Evolutionary conservation across 2,329 filamentous ascomycete genomes (phyloP), one percentile per base, ranked within the genome.

Genomic region (Arthrobotrys megalospora): DNA sequence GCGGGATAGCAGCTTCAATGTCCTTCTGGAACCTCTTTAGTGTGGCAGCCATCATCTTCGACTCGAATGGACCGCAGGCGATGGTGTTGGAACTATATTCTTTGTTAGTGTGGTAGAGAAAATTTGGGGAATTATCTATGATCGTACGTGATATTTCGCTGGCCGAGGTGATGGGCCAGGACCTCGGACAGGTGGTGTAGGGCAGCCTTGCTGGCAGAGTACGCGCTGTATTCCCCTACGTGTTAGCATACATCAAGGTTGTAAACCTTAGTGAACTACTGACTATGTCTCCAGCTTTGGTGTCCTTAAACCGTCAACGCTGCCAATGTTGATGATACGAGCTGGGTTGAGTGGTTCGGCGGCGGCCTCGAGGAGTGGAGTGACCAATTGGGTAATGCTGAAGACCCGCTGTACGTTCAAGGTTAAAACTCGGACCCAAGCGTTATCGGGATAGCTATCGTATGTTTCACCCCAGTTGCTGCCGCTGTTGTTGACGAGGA

Each of bases 21-120:
- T 83, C 83, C 3, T 89, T 88, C 58, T 87, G 86, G 73, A 87
- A 87, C 36, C 90, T 86, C 70, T 88, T 85, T 81, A 91, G 87
- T 84, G 91, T 92, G 0, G 89, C 87, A 45, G 90, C 91, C 91
- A 92, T 93, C 88, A 92, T 91, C 82, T 90, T 91, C 16, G 90
- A 91, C 80, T 90, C 86, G 78, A 91, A 92, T 2, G 91, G 91
- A 2, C 91, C 91, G 78, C 91, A 93, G 5, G 91, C 91, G 70
- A 93, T 84, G 2, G 90, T 89, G 82, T 93, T 93, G 79, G 87
- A 88, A 28, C 85, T 86, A 66, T 34, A 58, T 19, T 1, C 19
- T 24, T 38, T 43, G 32, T 47, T 58, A 65, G 58, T 50, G 28
- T 6, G 21, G 21, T 16, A 19, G 12, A 14, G 5, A 12, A 2